Conservation (phyloP, 2,329 filamentous ascomycete genomes). For the Corynespora cassiicola region DNA sequence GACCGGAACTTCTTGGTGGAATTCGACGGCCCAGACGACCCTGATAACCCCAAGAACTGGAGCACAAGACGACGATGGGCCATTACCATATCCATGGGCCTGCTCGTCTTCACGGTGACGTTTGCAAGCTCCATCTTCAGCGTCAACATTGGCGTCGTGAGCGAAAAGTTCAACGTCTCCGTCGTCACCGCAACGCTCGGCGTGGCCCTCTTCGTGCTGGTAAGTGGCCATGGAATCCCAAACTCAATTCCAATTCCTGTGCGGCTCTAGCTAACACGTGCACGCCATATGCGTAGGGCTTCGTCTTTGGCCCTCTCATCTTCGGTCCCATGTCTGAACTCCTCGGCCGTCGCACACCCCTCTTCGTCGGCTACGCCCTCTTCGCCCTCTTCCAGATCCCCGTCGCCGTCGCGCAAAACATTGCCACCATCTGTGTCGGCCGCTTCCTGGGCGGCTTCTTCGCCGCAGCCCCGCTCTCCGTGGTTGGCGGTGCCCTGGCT, state of each 20-base stretch:
- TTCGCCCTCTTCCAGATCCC: constrained; percentile 50
- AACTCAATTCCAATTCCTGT: too few relatives aligned
- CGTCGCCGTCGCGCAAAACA: constrained; percentile 52
- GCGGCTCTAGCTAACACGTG: too few relatives aligned
- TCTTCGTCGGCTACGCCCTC: constrained; percentile 39
- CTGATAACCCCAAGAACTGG: constrained; percentile 76
- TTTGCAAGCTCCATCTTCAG: constrained; percentile 65
- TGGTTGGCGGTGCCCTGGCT: constrained; percentile 42
- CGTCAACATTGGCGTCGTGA: constrained; percentile 62
- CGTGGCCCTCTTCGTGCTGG: constrained; percentile 55
- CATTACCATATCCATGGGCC: constrained; percentile 70
- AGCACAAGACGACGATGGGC: constrained; percentile 68
- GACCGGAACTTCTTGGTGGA: constrained; percentile 62
- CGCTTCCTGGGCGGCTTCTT: constrained; percentile 61
- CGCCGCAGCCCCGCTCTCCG: constrained; percentile 49
- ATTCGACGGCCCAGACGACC: constrained; percentile 75
- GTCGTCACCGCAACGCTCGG: constrained; percentile 56
- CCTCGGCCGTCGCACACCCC: constrained; percentile 49
- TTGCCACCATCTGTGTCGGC: constrained; percentile 59
- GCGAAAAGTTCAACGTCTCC: constrained; percentile 54
- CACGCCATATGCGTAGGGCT: constrained; percentile 47
- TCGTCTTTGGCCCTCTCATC: constrained; percentile 53
- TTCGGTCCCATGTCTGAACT: constrained; percentile 61
- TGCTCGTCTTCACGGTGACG: constrained; percentile 47
- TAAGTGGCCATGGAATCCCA: constrained; percentile 12